phyloP scores from a whole-genome alignment of 2,329 filamentous ascomycete genomes.

The Verticillium albo-atrum region DNA sequence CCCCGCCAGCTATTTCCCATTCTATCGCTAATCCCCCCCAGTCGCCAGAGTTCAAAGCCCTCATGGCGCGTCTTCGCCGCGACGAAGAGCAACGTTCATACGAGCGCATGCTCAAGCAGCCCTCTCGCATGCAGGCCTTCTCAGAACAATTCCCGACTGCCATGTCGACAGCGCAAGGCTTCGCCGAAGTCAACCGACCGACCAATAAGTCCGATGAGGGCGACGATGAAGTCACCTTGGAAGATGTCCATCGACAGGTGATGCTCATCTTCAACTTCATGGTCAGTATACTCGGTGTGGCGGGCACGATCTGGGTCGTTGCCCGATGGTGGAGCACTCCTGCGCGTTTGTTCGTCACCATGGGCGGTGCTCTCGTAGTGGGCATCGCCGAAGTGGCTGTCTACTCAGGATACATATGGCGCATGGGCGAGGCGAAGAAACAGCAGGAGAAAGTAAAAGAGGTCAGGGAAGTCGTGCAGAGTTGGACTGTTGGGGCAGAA shows the following conservation, averaged over 20 bases:
- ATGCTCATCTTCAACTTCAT: constrained; percentile 87
- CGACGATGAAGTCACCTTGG: constrained; percentile 63
- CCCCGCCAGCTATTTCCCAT: neutral
- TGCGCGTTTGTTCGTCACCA: constrained; percentile 63
- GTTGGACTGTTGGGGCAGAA: constrained; percentile 58
- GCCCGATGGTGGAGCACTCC: constrained; percentile 73
- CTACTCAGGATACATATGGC: constrained; percentile 70
- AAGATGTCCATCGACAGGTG: constrained; percentile 75
- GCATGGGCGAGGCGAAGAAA: constrained; percentile 63
- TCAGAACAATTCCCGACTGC: constrained; percentile 51
- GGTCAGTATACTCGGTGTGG: constrained; percentile 77
- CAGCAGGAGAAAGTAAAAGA: constrained; percentile 58
- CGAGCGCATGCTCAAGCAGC: constrained; percentile 69
- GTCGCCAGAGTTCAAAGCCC: constrained; percentile 76
- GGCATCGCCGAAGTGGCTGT: constrained; percentile 74
- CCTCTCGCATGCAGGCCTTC: constrained; percentile 52
- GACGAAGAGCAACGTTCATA: constrained; percentile 82
- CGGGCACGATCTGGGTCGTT: constrained; percentile 72
- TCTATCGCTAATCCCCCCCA: constrained; percentile 27
- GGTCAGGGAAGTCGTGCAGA: constrained; percentile 64
- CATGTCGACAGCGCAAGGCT: constrained; percentile 45
- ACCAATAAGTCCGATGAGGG: constrained; percentile 41
- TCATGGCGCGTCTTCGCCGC: constrained; percentile 80
- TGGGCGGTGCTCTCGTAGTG: constrained; percentile 66
- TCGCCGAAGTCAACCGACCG: constrained; percentile 49